Conservation (phyloP, 2,329 filamentous ascomycete species). For the Juglanconis sp. region DNA sequence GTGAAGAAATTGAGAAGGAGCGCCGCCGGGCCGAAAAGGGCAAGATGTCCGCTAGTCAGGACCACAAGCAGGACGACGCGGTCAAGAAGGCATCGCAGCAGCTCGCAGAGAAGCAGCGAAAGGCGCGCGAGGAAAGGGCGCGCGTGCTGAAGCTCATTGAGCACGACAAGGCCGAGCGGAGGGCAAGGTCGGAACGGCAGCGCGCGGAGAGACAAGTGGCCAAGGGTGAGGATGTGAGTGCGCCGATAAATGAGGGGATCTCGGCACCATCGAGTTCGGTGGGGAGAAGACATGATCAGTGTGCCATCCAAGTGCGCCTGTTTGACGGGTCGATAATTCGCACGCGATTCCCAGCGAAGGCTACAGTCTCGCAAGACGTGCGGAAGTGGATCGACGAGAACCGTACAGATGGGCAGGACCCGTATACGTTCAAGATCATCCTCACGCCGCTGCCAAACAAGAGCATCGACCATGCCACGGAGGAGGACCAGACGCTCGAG, state of each 20-base stretch:
- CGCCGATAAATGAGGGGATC: slow-evolving; percentile 22
- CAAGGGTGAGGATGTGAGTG: slow-evolving; percentile 23
- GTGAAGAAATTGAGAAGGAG: slow-evolving; percentile 38
- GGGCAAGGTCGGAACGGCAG: slow-evolving; percentile 50
- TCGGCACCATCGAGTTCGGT: slow-evolving; percentile 29
- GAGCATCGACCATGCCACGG: slow-evolving; percentile 63
- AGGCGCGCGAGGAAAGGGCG: slow-evolving; percentile 65
- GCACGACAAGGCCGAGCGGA: slow-evolving; percentile 69
- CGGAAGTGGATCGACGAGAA: slow-evolving; percentile 73
- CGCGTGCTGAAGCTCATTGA: slow-evolving; percentile 74
- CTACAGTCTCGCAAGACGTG: slow-evolving; percentile 63
- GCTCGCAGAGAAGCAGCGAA: slow-evolving; percentile 61
- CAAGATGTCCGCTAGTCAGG: slow-evolving; percentile 30
- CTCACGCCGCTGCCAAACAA: slow-evolving; percentile 74
- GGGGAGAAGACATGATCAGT: slow-evolving; percentile 32
- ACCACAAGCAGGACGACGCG: slow-evolving; percentile 39
- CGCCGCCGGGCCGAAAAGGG: slow-evolving; percentile 33
- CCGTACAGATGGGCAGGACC: slow-evolving; percentile 52
- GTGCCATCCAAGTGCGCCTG: slow-evolving; percentile 73
- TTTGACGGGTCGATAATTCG: slow-evolving; percentile 82
- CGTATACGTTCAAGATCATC: slow-evolving; percentile 83
- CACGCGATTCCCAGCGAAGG: slow-evolving; percentile 62
- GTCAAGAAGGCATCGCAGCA: slow-evolving; percentile 46
- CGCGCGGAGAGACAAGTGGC: slow-evolving; percentile 38
- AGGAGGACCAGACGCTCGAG: slow-evolving; percentile 66